Evolutionary conservation across 345 rosid species (phyloP).

Genomic region (Dovyalis caffra): DNA sequence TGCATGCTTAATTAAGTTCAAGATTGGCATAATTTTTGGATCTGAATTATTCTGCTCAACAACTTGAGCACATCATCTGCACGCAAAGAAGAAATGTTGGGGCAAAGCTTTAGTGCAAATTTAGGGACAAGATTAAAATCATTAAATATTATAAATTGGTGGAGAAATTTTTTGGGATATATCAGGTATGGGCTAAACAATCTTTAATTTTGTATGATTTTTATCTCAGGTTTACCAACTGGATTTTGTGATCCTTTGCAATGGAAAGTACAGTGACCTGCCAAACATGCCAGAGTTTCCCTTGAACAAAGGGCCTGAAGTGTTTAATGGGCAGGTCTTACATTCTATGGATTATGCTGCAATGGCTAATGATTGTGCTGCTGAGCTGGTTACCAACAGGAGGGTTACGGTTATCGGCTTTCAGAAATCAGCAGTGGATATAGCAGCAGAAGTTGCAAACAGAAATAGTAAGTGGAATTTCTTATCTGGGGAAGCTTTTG

Average conservation of each 20-base stretch:
- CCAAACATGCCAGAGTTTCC: conserved; percentile 34
- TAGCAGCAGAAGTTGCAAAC: conserved; percentile 31
- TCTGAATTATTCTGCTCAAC: too few relatives aligned
- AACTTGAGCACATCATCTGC: too few relatives aligned
- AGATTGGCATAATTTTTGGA: background rate
- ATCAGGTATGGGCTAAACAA: too few relatives aligned
- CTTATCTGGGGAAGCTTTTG: background rate
- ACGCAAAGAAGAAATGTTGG: too few relatives aligned
- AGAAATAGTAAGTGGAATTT: conserved; percentile 23
- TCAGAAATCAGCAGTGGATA: conserved; percentile 39
- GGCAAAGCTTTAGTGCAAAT: background rate
- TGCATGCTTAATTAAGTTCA: background rate
- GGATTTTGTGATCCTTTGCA: conserved; percentile 42
- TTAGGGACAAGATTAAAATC: background rate
- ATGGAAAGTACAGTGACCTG: conserved; percentile 40
- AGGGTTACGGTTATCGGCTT: conserved; percentile 34
- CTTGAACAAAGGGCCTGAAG: conserved; percentile 29
- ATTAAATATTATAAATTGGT: too few relatives aligned
- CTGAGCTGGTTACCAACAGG: conserved; percentile 23
- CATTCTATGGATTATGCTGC: conserved; percentile 43
- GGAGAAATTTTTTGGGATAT: too few relatives aligned
- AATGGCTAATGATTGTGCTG: conserved; percentile 21
- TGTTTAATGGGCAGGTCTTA: conserved; percentile 32
- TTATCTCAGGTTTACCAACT: conserved; percentile 24
- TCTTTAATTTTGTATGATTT: background rate